Base-by-base conservation (phyloP, 192 early-diverging fungal species). In the Jimgerdemannia lactiflua region DNA sequence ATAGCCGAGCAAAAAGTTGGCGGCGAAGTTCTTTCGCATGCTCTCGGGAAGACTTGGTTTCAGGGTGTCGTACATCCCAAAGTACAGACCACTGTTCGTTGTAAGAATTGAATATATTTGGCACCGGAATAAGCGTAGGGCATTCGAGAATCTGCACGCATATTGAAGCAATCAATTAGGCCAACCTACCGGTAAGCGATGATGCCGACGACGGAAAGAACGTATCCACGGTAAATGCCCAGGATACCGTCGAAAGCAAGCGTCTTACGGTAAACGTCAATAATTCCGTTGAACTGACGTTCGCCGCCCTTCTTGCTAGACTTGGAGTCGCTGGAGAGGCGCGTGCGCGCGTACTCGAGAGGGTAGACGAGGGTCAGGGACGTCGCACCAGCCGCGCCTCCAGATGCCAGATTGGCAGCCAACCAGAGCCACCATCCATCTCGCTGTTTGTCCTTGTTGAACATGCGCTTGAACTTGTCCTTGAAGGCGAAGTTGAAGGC, bases 401-500 rank as follows among this genome's bases (percentile, higher is more conserved):
- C 94, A 73, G 92, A 91, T 29, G 90, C 90, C 77, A 95, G 77
- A 91, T 95, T 95, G 78, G 83, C 90, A 73, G 85, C 91, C 76
- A 95, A 90, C 84, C 87, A 90, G 79, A 82, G 78, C 87, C 88
- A 90, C 80, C 89, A 89, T 78, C 83, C 85, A 71, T 84, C 82
- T 74, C 85, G 86, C 75, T 80, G 74, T 81, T 74, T 83, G 82
- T 88, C 84, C 75, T 77, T 74, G 75, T 80, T 87, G 89, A 94
- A 94, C 86, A 93, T 85, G 76, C 85, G 74, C 89, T 94, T 93
- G 88, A 92, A 91, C 84, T 87, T 92, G 87, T 95, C 93, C 89
- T 95, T 95, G 90, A 91, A 92, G 74, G 93, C 93, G 81, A 95
- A 90, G 90, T 94, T 94, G 76, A 94, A 85, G 76, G 92, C 93